These are phyloP conservation scores for Tuber umbilicatum DNA, from an alignment of 495 filamentous ascomycete species.

Conservation along the genomic window DNA sequence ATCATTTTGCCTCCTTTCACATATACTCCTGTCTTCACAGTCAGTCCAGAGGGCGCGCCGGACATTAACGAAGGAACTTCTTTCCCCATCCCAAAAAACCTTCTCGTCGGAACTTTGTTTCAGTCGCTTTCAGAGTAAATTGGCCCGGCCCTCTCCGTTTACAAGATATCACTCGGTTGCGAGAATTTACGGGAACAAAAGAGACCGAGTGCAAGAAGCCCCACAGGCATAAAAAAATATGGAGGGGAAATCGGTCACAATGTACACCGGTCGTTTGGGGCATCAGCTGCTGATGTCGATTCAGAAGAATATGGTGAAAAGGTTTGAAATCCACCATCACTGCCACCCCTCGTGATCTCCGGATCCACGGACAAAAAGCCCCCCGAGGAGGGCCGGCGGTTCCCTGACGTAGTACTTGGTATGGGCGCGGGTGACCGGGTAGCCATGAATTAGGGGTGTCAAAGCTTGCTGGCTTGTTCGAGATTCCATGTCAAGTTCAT, in stretches of 20 bases:
- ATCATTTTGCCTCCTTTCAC: too few relatives aligned
- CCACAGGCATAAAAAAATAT: neutral
- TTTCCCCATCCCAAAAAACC: too few relatives aligned
- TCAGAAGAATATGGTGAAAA: neutral
- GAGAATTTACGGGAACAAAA: neutral
- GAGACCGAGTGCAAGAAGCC: neutral
- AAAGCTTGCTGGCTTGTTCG: too few relatives aligned
- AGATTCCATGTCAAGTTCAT: too few relatives aligned
- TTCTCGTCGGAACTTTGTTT: too few relatives aligned
- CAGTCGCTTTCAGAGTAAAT: too few relatives aligned
- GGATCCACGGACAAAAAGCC: neutral
- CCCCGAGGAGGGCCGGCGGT: neutral
- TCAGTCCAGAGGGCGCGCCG: too few relatives aligned
- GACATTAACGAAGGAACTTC: too few relatives aligned
- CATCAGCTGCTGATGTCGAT: neutral
- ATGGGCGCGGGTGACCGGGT: too few relatives aligned
- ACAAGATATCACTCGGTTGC: neutral
- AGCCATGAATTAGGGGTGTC: too few relatives aligned
- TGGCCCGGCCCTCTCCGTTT: neutral
- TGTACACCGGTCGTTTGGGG: neutral
- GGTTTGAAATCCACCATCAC: too few relatives aligned
- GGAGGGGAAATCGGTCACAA: neutral
- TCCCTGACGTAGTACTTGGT: neutral
- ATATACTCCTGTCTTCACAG: too few relatives aligned
- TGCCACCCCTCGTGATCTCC: neutral